Conservation (phyloP, 225 moss, liverwort and hornwort genomes). For the Rhytidiadelphus loreus region DNA sequence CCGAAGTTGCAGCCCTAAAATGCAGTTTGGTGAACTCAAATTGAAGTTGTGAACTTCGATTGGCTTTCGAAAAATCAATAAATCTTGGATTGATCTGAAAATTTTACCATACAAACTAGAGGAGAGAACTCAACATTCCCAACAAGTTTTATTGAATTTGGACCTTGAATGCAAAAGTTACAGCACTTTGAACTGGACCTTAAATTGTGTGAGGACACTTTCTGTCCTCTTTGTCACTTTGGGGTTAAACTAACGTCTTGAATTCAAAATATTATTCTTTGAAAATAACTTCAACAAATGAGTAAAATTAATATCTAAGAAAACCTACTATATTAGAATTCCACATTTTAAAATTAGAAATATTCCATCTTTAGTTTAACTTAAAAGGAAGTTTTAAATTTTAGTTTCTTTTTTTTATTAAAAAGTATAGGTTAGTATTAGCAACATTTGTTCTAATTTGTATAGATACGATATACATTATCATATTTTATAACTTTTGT, state of each 20-base stretch:
- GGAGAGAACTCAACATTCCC: too few species aligned
- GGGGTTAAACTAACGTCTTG: rapidly evolving
- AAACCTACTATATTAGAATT: background rate
- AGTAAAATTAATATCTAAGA: background rate
- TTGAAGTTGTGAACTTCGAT: too few species aligned
- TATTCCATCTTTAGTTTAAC: background rate
- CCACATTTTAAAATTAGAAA: background rate
- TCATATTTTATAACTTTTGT: background rate
- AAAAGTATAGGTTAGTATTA: background rate
- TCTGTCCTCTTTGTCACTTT: too few species aligned
- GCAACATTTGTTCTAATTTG: background rate
- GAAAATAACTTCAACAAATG: background rate
- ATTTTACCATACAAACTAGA: too few species aligned
- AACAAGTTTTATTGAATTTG: too few species aligned
- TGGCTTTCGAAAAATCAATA: too few species aligned
- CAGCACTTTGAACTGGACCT: too few species aligned
- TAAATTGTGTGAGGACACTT: too few species aligned
- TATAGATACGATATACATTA: background rate
- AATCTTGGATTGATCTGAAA: too few species aligned
- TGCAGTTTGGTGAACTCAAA: too few species aligned
- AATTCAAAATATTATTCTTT: background rate
- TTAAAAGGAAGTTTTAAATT: background rate
- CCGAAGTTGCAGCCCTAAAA: too few species aligned
- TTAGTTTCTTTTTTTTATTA: background rate
- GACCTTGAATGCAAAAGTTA: too few species aligned